Base-by-base conservation (phyloP, 1,284 basidiomycete genomes). In the Peniophora sp. region DNA sequence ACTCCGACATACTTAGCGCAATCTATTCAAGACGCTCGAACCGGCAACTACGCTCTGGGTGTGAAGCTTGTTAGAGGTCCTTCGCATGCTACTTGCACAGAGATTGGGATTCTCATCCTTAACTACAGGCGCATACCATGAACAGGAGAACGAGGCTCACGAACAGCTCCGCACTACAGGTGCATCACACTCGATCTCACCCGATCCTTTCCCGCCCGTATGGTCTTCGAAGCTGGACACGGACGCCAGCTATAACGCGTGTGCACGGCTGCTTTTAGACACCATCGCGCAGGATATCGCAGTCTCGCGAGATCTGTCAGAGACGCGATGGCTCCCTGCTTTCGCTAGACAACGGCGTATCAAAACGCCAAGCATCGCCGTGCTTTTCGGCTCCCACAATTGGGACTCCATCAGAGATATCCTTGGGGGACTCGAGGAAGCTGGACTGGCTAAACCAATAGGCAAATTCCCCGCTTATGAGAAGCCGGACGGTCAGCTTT, bases 31-130 rank as follows among this genome's bases (percentile, higher is more conserved):
- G 83, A 90, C 51, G 88, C 95, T 8, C 73, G 80, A 55, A 66
- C 65, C 45, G 73, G 84, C 58, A 75, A 79, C 43, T 97, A 93
- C 65, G 75, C 87, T 0, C 78, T 98, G 2, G 95, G 95, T 15
- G 83, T 95, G 55, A 98, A 98, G 69, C 85, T 98, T 51, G 95
- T 98, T 32, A 83, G 96, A 22, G 96, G 95, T 0, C 95, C 95
- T 1, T 98, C 97, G 66, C 89, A 95, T 60, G 78, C 27, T 5
- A 32, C 12, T 6, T 12, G 27, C 27, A 32, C 27, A 6, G 6
- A 32, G 12, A 12, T 12, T 32, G 12, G 12, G 12, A 32, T 5
- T 6, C 27, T 32, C 27, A 32, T 32, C 27, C n/a, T 32, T 12
- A 32, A 6, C 27, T 83, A 1, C 76, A 86, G 51, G 96, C 97